A percentile compares a stretch with the other conserved stretches of the same genome.
Conservation (phyloP, 176 grass and related monocot genomes). For the Oryza nivara region DNA sequence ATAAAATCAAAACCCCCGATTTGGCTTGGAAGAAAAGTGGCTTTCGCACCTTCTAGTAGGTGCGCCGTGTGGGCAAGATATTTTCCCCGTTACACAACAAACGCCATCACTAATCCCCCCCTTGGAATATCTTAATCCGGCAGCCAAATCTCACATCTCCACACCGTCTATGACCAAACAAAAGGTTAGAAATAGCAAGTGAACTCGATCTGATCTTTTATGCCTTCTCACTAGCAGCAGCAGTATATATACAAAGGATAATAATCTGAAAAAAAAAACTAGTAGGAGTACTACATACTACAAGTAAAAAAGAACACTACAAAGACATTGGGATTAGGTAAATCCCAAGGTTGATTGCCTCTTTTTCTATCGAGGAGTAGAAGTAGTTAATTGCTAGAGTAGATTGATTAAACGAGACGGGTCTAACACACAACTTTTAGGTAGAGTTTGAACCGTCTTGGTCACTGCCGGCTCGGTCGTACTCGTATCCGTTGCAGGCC, state of each 20-base stretch:
- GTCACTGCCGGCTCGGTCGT: slow-evolving; percentile 38
- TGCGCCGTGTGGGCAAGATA: background rate
- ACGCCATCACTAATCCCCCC: background rate
- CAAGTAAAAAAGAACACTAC: background rate
- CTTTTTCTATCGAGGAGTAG: background rate
- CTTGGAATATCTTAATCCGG: background rate
- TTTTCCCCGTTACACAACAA: background rate
- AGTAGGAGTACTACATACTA: background rate
- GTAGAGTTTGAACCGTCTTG: slow-evolving; percentile 45
- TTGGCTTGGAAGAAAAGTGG: slow-evolving; percentile 10
- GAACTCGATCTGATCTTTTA: background rate
- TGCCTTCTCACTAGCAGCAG: background rate
- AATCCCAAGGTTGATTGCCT: background rate
- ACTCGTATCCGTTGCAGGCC: slow-evolving; percentile 42
- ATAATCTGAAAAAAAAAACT: background rate
- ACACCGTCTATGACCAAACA: no score
- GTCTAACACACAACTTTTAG: slow-evolving; percentile 38
- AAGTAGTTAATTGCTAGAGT: background rate
- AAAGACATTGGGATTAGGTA: background rate
- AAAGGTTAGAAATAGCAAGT: no score
- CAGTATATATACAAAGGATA: background rate
- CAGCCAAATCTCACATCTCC: background rate
- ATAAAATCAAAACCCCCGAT: background rate
- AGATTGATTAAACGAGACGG: background rate
- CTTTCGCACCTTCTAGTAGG: slow-evolving; percentile 27